Base-by-base conservation (phyloP, 306 rosid species). In the Pterocarpus macrocarpus region DNA sequence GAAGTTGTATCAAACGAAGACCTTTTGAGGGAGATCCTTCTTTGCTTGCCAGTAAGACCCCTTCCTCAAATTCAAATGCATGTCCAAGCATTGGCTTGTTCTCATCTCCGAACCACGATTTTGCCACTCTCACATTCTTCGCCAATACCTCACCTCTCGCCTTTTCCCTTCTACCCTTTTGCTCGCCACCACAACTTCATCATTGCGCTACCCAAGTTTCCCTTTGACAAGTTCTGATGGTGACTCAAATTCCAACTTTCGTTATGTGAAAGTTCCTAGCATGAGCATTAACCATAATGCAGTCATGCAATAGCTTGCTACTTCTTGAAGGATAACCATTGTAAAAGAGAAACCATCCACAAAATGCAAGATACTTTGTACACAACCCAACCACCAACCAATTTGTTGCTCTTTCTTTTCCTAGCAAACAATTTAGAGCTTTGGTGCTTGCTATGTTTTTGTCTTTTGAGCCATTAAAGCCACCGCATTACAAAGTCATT, bases 371-470 rank as follows among this genome's bases (percentile, higher is more conserved):
- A n/a, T 8, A 49, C 44, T 55, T 56, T 56, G 35, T 73, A 15
- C 57, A 36, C 38, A 73, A 73, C 17, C 80, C 70, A 5, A 75
- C 59, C 30, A 75, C 80, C 70, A 59, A 14, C 43, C 59, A 75
- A 61, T 73, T 11, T 22, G 2, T 8, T 5, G 39, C 30, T 11
- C 38, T 73, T 17, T 11, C 4, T 39, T 56, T 56, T 4, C 78
- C 66, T 17, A 43, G 22, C 7, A 17, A 4, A 8, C 36, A 38
- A 39, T 14, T 16, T 39, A 11, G 78, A n/a, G 8, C 30, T 17
- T 34, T 7, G 8, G 58, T 73, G 8, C n/a, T 38, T 1, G 16
- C 78, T 6, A 45, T 75, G 32, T 13, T 22, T 14, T 2, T 75
- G 59, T 41, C 58, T 61, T 75, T 75, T 41, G 70, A 75, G 6